Evolutionary conservation across 2,329 filamentous ascomycete species (phyloP), one percentile per base, ranked within the genome.

Genomic region (Cytospora leucostoma): DNA sequence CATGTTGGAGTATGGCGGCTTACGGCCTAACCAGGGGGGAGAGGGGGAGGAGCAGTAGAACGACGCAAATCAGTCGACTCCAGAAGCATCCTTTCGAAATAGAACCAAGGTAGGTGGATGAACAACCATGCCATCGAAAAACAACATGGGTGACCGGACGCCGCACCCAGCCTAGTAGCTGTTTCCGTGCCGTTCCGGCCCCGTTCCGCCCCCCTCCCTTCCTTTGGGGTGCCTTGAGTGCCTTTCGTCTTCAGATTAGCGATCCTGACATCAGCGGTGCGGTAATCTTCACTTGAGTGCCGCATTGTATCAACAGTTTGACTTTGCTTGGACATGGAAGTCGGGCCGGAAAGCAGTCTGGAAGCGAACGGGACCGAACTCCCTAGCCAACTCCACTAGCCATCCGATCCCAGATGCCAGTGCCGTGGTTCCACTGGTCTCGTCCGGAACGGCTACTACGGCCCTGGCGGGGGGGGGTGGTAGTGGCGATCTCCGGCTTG

Each of bases 1-100:
- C 59, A 61, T 55, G 38, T 49, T 61, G 51, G 19, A 40, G 59
- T 54, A 50, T 61, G 59, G 55, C 50, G 40, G 59, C 59, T 21
- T 10, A 47, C n/a, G 19, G 44, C 44, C 44, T 47, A 21, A 10
- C n/a, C 44, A 44, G 58, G 51, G 49, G 32, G 33, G 27, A 8
- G 38, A 27, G 58, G 37, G 35, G 35, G 12, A 13, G 35, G 35
- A 37, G 35, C 8, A 13, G 35, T 10, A 37, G 7, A 44, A 13
- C 40, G 19, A n/a, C 40, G 6, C 40, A n/a, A 19, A 19, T 2
- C 13, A 6, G 17, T 44, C 8, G n/a, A 44, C 6, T 4, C 35
- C 35, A 37, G 7, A 37, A 10, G 35, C 35, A 10, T 37, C 7
- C 12, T 3, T 37, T 37, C 12, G 4, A 27, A 27, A 27, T 27